Base-by-base conservation (phyloP, 352 stramenopile species). In the Elongisporangium prolatum region DNA sequence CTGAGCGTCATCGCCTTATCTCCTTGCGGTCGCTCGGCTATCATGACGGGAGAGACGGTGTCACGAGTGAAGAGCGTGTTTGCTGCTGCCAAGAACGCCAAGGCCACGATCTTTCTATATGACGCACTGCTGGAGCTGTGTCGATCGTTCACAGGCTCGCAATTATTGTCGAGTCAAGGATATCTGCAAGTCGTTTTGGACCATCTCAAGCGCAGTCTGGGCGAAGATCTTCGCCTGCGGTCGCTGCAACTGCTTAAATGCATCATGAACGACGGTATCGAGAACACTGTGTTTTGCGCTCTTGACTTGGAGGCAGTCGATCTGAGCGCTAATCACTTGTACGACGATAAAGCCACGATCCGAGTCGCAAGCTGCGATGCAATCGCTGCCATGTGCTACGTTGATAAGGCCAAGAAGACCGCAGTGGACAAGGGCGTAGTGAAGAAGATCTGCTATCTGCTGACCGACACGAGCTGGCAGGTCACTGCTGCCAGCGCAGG, bases 191-290 rank as follows among this genome's bases (percentile, higher is more conserved):
- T 85, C 18, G 68, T 90, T 6, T 51, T 92, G 0, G 75, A 69
- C 2, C 81, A 90, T 34, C 66, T 90, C 37, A 75, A 76, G 63
- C 68, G 58, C 25, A 48, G 53, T 20, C 13, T 71, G 11, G 50
- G 52, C 21, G 51, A 59, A 21, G 61, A 73, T 1, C 56, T 91
- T 16, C 67, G 77, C 11, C 57, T 88, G 16, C 73, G 74, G 38
- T 74, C 73, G 17, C 68, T 92, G 18, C 66, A 80, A 21, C 60
- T 92, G 22, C 69, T 92, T 17, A 86, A 86, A 50, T 68, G 84
- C 18, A 21, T 89, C 14, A 44, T 89, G 50, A 92, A 92, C 56
- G 83, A 92, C 59, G 78, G 78, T 47, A 64, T 74, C 0, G 70
- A 80, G 51, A 49, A 51, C 47, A 90, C 80, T 2, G 75, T 64